Evolutionary conservation across 2,329 filamentous ascomycete species (phyloP).

Genomic region (Pyrenophora graminea): DNA sequence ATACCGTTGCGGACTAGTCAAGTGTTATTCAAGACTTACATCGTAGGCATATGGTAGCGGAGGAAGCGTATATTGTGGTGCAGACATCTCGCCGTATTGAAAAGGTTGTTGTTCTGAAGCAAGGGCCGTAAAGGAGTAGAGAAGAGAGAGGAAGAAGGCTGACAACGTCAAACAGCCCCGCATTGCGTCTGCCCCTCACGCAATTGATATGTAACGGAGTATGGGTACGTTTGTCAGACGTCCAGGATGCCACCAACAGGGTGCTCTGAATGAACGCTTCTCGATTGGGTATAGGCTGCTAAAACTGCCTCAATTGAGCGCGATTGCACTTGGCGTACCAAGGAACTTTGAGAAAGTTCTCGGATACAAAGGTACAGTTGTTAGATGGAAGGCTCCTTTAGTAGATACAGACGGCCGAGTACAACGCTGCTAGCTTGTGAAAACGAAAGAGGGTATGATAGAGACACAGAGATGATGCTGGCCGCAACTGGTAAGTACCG

Average conservation of each 20-base stretch:
- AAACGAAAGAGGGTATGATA: too few relatives aligned
- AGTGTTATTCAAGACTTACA: constrained; percentile 53
- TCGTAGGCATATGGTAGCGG: constrained; percentile 70
- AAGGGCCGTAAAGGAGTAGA: constrained; percentile 14
- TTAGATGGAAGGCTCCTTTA: too few relatives aligned
- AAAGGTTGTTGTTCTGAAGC: constrained; percentile 43
- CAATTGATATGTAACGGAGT: constrained; percentile 11
- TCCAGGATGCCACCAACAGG: constrained; percentile 32
- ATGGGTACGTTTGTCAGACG: constrained; percentile 21
- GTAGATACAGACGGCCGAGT: too few relatives aligned
- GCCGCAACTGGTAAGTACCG: too few relatives aligned
- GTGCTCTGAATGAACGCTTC: constrained; percentile 29
- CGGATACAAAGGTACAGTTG: too few relatives aligned
- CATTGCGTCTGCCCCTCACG: constrained; percentile 26
- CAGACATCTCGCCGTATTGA: constrained; percentile 43
- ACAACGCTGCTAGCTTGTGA: too few relatives aligned
- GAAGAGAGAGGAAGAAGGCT: constrained; percentile 20
- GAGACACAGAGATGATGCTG: too few relatives aligned
- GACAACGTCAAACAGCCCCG: constrained; percentile 22
- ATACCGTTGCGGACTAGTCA: background rate
- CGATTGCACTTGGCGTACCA: constrained; percentile 13
- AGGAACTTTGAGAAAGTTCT: background rate
- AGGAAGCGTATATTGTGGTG: constrained; percentile 63
- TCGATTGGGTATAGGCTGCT: constrained; percentile 16
- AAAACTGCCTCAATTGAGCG: constrained; percentile 42